Conservation (phyloP, 2,329 filamentous ascomycete species). For the Rhexocercosporidium sp. region DNA sequence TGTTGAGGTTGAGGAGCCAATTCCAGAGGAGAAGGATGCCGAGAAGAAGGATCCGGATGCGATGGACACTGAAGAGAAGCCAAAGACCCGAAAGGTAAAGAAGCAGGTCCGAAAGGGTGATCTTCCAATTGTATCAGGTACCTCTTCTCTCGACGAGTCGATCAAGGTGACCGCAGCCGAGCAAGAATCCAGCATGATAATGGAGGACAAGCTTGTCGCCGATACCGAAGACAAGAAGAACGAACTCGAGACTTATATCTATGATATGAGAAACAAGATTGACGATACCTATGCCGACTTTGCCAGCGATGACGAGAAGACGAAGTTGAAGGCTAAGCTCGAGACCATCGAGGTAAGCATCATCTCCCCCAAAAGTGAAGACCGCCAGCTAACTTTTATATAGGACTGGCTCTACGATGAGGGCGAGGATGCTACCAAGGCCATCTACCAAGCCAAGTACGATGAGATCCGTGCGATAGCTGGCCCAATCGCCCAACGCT, state of each 20-base stretch:
- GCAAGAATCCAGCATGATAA: conserved; percentile 88
- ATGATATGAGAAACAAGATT: conserved; percentile 94
- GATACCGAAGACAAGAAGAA: conserved; percentile 99
- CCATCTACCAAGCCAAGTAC: conserved; percentile 90
- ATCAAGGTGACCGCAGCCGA: conserved; percentile 73
- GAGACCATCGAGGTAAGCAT: conserved; percentile 80
- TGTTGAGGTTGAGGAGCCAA: conserved; percentile 92
- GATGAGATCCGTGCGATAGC: conserved; percentile 92
- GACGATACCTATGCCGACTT: conserved; percentile 91
- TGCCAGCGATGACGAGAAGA: conserved; percentile 90
- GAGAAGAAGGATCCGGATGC: conserved; percentile 68
- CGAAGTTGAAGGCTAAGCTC: conserved; percentile 82
- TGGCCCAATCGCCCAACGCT: conserved; percentile 89
- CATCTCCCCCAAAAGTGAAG: not conserved
- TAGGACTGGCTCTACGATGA: conserved; percentile 99
- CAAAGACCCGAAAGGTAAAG: conserved; percentile 95
- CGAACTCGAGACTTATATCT: conserved; percentile 97
- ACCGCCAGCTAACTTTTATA: conserved; percentile 29
- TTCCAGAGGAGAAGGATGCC: conserved; percentile 70
- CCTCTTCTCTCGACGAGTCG: conserved; percentile 74
- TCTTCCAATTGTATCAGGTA: conserved; percentile 83
- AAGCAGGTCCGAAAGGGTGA: conserved; percentile 99
- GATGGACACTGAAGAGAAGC: conserved; percentile 83
- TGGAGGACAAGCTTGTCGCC: conserved; percentile 97
- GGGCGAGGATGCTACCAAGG: conserved; percentile 92